Evolutionary conservation across 2,329 filamentous ascomycete species (phyloP).

Genomic region (Nothopassalora personata): DNA sequence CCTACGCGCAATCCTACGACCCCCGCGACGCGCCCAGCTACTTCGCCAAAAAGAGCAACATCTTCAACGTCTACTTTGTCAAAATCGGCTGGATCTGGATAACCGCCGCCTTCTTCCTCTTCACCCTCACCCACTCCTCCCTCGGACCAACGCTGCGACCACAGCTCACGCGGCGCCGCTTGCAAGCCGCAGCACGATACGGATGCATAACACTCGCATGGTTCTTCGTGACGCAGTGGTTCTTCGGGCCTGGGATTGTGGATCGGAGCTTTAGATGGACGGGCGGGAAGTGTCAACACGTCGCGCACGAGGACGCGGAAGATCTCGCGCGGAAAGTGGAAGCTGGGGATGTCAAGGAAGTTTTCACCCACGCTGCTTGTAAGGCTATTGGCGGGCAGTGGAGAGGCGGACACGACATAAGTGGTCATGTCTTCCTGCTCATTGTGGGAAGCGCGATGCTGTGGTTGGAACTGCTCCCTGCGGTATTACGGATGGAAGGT

Average conservation of each 20-base stretch:
- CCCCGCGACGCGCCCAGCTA: constrained; percentile 64
- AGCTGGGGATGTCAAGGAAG: constrained; percentile 40
- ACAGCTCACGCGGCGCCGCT: constrained; percentile 41
- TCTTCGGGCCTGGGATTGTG: constrained; percentile 83
- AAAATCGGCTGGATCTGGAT: constrained; percentile 95
- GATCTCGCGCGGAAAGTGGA: constrained; percentile 40
- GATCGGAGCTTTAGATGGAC: constrained; percentile 86
- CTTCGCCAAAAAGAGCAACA: constrained; percentile 88
- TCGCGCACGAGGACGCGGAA: constrained; percentile 30
- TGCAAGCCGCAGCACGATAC: constrained; percentile 64
- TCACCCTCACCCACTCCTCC: constrained; percentile 63
- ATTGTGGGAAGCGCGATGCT: constrained; percentile 78
- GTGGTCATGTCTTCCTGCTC: constrained; percentile 88
- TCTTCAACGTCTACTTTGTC: constrained; percentile 90
- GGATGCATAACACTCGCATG: constrained; percentile 68
- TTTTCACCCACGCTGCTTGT: constrained; percentile 72
- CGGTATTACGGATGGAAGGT: constrained; percentile 46
- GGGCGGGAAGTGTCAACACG: constrained; percentile 72
- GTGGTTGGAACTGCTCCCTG: constrained; percentile 69
- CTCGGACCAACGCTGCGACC: constrained; percentile 41
- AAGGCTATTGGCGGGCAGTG: constrained; percentile 76
- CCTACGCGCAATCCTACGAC: constrained; percentile 57
- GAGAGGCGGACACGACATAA: constrained; percentile 94
- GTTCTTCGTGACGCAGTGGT: constrained; percentile 92
- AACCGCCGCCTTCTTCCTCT: constrained; percentile 64